A percentile compares a stretch with the other conserved stretches of the same genome.
Conservation (phyloP, 2,329 filamentous ascomycete genomes). For the Trichoderma sp. region DNA sequence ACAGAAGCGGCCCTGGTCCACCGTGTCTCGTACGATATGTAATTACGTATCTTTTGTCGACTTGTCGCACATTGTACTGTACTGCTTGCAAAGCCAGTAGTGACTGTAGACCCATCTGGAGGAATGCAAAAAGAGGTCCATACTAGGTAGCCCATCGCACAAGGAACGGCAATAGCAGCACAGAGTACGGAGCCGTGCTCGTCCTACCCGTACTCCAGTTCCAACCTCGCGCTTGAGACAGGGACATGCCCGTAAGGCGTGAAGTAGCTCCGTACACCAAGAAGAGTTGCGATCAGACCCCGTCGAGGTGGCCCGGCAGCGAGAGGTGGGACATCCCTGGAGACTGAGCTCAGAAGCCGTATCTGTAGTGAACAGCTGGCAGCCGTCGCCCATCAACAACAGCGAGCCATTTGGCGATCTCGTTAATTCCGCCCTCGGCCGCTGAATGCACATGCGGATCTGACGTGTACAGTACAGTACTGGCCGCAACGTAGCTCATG, state of each 20-base stretch:
- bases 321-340: slow-evolving; percentile 2
- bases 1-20: neutral
- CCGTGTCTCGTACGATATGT: slow-evolving; percentile 14
- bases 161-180: neutral
- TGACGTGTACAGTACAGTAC: slow-evolving; percentile 1
- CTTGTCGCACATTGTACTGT: slow-evolving; percentile 10
- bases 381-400: neutral
- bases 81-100: neutral
- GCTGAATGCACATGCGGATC: slow-evolving; percentile 13
- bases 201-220: neutral
- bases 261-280: neutral
- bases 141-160: neutral
- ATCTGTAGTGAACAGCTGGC: neutral
- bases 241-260: neutral
- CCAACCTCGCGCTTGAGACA: neutral
- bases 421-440: slow-evolving; percentile 1
- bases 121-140: neutral
- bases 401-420: neutral
- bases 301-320: neutral
- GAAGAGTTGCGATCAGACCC: neutral
- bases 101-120: neutral
- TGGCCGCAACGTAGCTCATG: slow-evolving; percentile 1
- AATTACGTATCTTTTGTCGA: slow-evolving; percentile 8
- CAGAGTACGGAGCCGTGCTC: neutral
- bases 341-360: neutral